Percentiles rank a stretch among this genome's conserved stretches.
Evolutionary conservation across 441 rosid genomes (phyloP).

Genomic region (Oxalis stricta): DNA sequence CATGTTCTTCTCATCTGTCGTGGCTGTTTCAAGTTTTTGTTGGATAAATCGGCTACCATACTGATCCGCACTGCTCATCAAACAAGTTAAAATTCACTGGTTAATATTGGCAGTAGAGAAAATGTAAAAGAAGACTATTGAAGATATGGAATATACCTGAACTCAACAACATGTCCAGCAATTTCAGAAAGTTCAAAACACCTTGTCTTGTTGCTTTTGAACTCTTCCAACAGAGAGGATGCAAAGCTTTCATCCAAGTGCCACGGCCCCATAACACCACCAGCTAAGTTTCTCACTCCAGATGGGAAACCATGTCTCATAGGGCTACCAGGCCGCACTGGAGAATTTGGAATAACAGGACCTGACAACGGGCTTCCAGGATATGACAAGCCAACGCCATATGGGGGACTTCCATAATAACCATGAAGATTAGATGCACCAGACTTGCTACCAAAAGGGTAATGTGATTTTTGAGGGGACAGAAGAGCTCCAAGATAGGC

Average conservation of each 20-base stretch:
- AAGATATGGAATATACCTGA: constrained; percentile 41
- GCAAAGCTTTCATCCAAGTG: constrained; percentile 46
- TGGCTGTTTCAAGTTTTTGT: constrained; percentile 84
- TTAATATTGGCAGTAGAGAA: not conserved
- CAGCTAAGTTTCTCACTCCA: constrained; percentile 37
- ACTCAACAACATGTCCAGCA: constrained; percentile 67
- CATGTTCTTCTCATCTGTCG: constrained; percentile 65
- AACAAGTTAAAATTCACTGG: not conserved
- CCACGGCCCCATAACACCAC: constrained; percentile 53
- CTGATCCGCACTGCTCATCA: constrained; percentile 58
- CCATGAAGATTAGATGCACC: constrained; percentile 41
- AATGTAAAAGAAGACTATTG: not conserved
- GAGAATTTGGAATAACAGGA: constrained; percentile 43
- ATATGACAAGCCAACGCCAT: constrained; percentile 49
- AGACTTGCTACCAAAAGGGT: constrained; percentile 39
- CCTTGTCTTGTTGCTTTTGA: constrained; percentile 65
- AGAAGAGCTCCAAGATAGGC: constrained; percentile 45
- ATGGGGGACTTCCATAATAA: constrained; percentile 45
- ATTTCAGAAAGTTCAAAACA: constrained; percentile 70
- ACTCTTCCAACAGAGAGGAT: constrained; percentile 75
- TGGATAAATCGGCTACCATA: constrained; percentile 92
- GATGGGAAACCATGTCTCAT: constrained; percentile 44
- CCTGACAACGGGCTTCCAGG: constrained; percentile 62
- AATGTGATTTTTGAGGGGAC: constrained; percentile 55
- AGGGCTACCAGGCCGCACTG: constrained; percentile 49